Evolutionary conservation across 169 alveolate species (phyloP).

Genomic region (Plasmodium knowlesi): DNA sequence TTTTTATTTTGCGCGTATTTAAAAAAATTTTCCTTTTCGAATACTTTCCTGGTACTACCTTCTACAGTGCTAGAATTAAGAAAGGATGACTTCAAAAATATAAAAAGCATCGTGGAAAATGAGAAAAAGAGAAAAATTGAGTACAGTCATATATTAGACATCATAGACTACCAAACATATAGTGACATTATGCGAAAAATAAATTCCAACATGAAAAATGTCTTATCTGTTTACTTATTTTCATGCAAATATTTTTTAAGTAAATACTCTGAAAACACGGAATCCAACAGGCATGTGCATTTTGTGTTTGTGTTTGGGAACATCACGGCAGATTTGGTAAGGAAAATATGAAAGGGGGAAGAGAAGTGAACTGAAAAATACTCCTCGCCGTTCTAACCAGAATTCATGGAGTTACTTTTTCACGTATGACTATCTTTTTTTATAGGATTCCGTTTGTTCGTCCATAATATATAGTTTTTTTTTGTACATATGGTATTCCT

Average conservation of each 20-base stretch:
- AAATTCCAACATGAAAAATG: slow-evolving; percentile 27
- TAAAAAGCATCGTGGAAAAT: slow-evolving; percentile 47
- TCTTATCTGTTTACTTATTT: slow-evolving; percentile 49
- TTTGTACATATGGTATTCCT: slow-evolving; percentile 57
- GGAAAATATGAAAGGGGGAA: slow-evolving; percentile 4
- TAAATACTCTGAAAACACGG: slow-evolving; percentile 25
- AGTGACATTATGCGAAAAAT: slow-evolving; percentile 20
- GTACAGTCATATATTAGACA: slow-evolving; percentile 34
- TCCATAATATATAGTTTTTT: slow-evolving; percentile 70
- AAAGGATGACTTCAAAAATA: slow-evolving; percentile 38
- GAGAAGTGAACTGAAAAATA: neutral
- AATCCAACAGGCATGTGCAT: slow-evolving; percentile 4
- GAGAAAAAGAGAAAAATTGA: slow-evolving; percentile 22
- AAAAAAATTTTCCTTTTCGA: neutral
- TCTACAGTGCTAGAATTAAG: slow-evolving; percentile 24
- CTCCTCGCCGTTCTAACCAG: neutral
- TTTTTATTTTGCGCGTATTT: neutral
- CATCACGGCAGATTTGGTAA: slow-evolving; percentile 71
- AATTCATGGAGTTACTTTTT: neutral
- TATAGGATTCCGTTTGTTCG: slow-evolving; percentile 72
- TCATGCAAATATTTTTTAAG: slow-evolving; percentile 52
- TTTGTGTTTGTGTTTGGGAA: slow-evolving; percentile 72
- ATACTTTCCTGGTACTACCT: neutral
- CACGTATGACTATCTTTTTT: neutral
- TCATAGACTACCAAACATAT: slow-evolving; percentile 40